Evolutionary conservation across 148 eudicot genomes (phyloP), one percentile per base, ranked within the genome.

Genomic region (Rhododendron mucronatum): DNA sequence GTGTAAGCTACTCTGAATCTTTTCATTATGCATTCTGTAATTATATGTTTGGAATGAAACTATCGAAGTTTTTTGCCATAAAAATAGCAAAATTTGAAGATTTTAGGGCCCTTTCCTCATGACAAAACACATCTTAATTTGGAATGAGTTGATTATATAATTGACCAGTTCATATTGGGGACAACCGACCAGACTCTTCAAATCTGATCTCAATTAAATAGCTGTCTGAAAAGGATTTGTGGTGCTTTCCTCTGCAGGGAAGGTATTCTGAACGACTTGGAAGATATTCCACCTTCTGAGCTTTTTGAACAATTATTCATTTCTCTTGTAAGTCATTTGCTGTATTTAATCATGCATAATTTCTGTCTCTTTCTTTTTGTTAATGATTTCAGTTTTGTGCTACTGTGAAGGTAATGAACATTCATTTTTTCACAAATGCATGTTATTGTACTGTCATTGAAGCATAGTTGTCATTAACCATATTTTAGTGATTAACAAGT

Each of bases 291-390:
- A 86, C 98, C 99, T 86, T 87, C 90, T 51, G 90, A 91, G 89
- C 94, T 97, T 12, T 93, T 97, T 80, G 91, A 93, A 83, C 99
- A 97, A 86, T 93, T 97, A 41, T 97, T 94, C 86, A 69, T 90
- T 69, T 95, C 96, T 86, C 91, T 93, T 88, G 99, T 95, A 92
- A 93, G 96, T 89, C 67, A 84, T 83, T 53, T 81, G 65, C 4
- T 65, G 86, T 15, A 73, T 51, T 37, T 80, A 61, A 23, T n/a
- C 30, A 28, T 39, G 18, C 51, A 28, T 35, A 23, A 51, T 26
- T 67, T 12, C 41, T 53, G 53, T 50, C 61, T 69, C 14, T 73
- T 73, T 11, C n/a, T 28, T 76, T 18, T n/a, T 47, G 57, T 76
- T 83, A 21, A 28, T 39, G n/a, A 10, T 37, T 37, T 28, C 2